These are phyloP conservation scores for Solanum pimpinellifolium DNA, from an alignment of 257 asterid genomes.

Conservation along the genomic window DNA sequence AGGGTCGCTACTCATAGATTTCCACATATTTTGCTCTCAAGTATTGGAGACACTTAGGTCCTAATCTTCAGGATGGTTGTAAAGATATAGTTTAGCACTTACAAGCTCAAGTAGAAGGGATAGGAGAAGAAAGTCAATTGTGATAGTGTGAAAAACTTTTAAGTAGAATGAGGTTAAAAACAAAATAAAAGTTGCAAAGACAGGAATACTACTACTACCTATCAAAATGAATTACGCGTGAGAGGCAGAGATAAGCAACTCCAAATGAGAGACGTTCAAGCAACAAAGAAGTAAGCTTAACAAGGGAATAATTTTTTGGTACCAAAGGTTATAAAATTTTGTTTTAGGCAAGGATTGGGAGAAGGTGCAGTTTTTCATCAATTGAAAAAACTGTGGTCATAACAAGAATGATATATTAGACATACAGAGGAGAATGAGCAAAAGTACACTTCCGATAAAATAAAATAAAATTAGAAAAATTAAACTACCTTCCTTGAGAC, in stretches of 20 bases:
- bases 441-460: background rate
- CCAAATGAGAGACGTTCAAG: background rate
- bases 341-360: background rate
- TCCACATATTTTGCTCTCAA: background rate
- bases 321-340: background rate
- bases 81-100: background rate
- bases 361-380: background rate
- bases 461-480: background rate
- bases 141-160: background rate
- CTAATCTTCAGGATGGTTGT: background rate
- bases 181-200: background rate
- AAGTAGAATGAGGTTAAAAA: background rate
- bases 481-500: slow-evolving; percentile 62
- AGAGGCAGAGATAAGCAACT: background rate
- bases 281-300: background rate
- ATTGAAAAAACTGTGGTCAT: background rate
- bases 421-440: background rate
- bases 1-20: background rate
- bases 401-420: background rate
- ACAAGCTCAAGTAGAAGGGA: background rate
- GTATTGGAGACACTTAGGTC: background rate
- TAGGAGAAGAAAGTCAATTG: background rate
- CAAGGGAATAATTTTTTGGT: background rate
- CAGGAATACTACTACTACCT: background rate
- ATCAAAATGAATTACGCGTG: background rate